These are phyloP conservation scores for Priceomyces castillae DNA, from an alignment of 805 yeast species.

Conservation along the genomic window DNA sequence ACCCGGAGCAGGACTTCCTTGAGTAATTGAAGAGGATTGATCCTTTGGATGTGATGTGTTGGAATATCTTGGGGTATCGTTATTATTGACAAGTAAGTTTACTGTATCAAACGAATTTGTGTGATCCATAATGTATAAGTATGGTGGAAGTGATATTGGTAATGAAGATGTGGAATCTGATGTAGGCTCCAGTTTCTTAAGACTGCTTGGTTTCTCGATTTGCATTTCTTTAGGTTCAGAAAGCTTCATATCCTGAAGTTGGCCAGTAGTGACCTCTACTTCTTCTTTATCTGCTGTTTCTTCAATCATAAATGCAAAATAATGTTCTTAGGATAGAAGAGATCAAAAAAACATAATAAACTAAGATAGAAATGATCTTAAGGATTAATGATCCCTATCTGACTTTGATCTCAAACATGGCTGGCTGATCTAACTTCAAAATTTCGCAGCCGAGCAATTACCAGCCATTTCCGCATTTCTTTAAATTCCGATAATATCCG, in stretches of 20 bases:
- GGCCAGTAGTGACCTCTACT: background rate
- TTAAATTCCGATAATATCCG: too few relatives aligned
- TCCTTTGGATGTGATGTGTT: slow-evolving; percentile 24
- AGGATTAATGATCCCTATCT: background rate
- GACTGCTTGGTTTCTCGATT: background rate
- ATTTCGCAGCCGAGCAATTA: background rate
- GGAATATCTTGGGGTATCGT: slow-evolving; percentile 19
- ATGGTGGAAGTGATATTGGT: slow-evolving; percentile 31
- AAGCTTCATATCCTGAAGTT: background rate
- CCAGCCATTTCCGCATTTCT: background rate
- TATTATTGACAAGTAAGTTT: slow-evolving; percentile 15
- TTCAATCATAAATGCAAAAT: background rate
- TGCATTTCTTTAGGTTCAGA: background rate
- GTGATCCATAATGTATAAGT: slow-evolving; percentile 19
- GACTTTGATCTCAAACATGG: background rate
- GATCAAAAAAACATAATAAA: too few relatives aligned
- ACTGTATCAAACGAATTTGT: slow-evolving; percentile 26
- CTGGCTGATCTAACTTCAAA: background rate
- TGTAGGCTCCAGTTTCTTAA: background rate
- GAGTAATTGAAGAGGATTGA: slow-evolving; percentile 1
- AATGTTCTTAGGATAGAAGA: too few relatives aligned
- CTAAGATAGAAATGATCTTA: background rate
- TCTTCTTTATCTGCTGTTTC: background rate
- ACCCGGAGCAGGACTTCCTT: background rate
- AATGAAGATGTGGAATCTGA: slow-evolving; percentile 22